Base-by-base conservation (phyloP, 768 basidiomycete species). In the Paxillus involutus region DNA sequence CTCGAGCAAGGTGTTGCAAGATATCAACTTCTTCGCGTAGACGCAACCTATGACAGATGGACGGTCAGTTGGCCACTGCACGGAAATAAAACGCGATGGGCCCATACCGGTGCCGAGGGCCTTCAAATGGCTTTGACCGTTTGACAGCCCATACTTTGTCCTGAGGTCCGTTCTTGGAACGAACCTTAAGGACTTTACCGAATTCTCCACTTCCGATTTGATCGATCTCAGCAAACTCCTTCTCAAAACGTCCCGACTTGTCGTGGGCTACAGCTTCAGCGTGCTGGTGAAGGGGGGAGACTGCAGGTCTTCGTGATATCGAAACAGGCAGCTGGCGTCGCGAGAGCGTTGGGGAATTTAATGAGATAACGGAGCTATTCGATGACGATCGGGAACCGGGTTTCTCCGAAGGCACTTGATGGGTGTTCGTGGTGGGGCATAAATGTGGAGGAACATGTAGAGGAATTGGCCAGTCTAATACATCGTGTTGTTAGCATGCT, bases 21-120 rank as follows among this genome's bases (percentile, higher is more conserved):
- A 96, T 86, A 59, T 96, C 90, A 36, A 95, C 92, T 75, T 99
- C 97, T 69, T 99, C 97, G 13, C 91, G 82, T 60, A 98, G 80
- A 35, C 96, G 92, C 53, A 87, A 74, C 56, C 90, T 92, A 62
- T 19, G 30, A 55, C 13, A 32, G 21, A 19, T 44, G 53, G 62
- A 62, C 57, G 58, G 57, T 55, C 62, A 51, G 44, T 57, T 52
- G 4, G 37, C 37, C 37, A n/a, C 12, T 41, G 33, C 33, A 11
- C 49, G 61, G 55, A 58, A 29, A 60, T 59, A 48, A 56, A 56
- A 51, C 26, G 44, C 4, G 16, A 24, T 37, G 9, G 30, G 74
- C 85, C 63, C 60, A 11, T 69, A 95, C 91, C 96, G 81, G 73
- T 97, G 95, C 71, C 89, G 88, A 39, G 81, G 82, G 26, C 96